Evolutionary conservation across 495 filamentous ascomycete species (phyloP), one percentile per base, ranked within the genome.

Genomic region (Aspergillus ostianus): DNA sequence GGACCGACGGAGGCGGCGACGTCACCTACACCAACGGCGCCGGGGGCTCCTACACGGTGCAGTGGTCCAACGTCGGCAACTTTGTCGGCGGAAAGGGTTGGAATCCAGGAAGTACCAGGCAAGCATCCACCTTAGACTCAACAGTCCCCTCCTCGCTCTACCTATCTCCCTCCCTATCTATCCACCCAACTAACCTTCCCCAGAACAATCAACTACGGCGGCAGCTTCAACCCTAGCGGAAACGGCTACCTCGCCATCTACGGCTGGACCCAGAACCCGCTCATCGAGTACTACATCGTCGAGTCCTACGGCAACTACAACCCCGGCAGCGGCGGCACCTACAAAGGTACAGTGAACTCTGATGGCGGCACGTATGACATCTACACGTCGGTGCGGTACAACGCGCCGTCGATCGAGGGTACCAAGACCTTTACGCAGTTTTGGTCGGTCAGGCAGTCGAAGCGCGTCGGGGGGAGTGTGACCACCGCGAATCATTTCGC

Each of bases 291-390:
- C 73, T 87, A 87, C 72, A 79, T 88, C 56, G 69, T 87, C 53
- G 85, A 88, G 67, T 73, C 75, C 65, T 85, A 76, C 69, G 83
- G 83, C 44, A 73, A 65, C 51, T 85, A 76, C 63, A 80, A 86
- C 67, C 85, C 84, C 2, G 71, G 69, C 29, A 72, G 70, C 29
- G 73, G 70, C 41, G 75, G 75, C 20, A 68, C 66, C 0, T 75
- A 77, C 67, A 79, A 80, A 63, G 87, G 86, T 51, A 81, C 75
- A 20, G 72, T 89, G 48, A 69, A 67, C 47, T 77, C 68, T 47
- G 88, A 90, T 71, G 87, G 87, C 54, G 70, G 73, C 47, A 83
- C 75, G 10, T 91, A 91, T 76, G 78, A 86, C 56, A 83, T 90
- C 72, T 86, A 84, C 76, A 73, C 79, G 63, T 77, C 77, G 47